These are phyloP conservation scores for Crithidia mellificae DNA, from an alignment of 208 protist species.

Conservation along the genomic window DNA sequence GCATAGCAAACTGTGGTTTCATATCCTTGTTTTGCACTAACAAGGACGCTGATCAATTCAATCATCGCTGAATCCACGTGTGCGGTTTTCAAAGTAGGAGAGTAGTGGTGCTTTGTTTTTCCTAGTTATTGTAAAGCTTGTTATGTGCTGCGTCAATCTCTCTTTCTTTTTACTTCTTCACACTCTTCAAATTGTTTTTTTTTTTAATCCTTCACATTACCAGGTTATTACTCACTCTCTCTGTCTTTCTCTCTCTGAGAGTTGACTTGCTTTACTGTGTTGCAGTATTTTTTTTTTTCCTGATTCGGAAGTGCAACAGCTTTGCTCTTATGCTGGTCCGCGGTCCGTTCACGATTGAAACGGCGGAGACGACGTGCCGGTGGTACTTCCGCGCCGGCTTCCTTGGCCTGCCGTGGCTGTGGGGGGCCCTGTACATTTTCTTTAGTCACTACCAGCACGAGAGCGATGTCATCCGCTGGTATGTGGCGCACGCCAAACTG, in stretches of 20 bases:
- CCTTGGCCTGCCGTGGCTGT: constrained; percentile 34
- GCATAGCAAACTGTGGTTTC: no score
- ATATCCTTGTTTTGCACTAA: no score
- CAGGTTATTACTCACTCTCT: no score
- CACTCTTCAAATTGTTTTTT: neutral
- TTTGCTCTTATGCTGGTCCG: constrained; percentile 25
- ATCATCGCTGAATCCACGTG: no score
- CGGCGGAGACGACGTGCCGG: constrained; percentile 23
- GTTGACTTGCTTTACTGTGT: no score
- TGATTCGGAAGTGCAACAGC: neutral
- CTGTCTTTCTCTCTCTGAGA: no score
- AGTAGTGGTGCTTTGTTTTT: no score
- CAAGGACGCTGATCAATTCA: no score
- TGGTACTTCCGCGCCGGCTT: constrained; percentile 38
- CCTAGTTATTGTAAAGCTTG: no score
- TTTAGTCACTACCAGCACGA: constrained; percentile 30
- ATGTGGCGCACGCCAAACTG: constrained; percentile 20
- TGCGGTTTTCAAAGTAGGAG: no score
- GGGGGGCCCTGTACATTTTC: constrained; percentile 29
- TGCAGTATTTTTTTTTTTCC: neutral
- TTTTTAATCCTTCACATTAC: no score
- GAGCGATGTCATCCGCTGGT: constrained; percentile 35
- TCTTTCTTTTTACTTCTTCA: neutral
- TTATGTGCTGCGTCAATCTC: no score
- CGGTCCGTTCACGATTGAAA: constrained; percentile 30